Conservation (phyloP, 75 land plant species). For the Pseudotsuga menziesii region DNA sequence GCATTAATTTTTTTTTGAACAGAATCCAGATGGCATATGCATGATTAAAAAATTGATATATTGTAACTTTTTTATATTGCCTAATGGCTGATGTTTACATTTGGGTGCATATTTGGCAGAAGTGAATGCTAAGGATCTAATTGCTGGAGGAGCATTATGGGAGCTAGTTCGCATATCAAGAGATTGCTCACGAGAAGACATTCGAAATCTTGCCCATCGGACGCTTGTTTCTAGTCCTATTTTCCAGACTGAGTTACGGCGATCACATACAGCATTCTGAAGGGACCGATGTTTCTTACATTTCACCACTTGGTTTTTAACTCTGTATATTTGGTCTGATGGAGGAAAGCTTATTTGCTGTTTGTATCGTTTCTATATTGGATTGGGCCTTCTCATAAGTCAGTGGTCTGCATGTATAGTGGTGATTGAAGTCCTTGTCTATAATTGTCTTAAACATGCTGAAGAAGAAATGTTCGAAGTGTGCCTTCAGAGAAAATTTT, state of each 20-base stretch:
- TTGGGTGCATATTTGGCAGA: slow-evolving; percentile 38
- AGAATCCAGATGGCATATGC: too few species aligned
- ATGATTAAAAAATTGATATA: too few species aligned
- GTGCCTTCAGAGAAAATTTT: too few species aligned
- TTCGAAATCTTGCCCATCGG: slow-evolving; percentile 75
- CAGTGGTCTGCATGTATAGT: too few species aligned
- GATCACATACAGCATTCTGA: slow-evolving; percentile 47
- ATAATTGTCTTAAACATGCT: too few species aligned
- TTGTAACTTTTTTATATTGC: too few species aligned
- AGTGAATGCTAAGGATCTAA: slow-evolving; percentile 87
- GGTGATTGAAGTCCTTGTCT: too few species aligned
- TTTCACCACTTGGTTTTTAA: slow-evolving; percentile 1
- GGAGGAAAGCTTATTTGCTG: too few species aligned
- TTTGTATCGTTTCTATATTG: too few species aligned
- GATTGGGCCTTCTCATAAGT: too few species aligned
- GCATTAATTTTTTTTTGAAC: too few species aligned
- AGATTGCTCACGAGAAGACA: slow-evolving; percentile 92
- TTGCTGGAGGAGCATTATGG: slow-evolving; percentile 87
- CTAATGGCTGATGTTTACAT: not conserved
- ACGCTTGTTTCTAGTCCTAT: slow-evolving; percentile 71
- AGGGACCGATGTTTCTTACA: not conserved
- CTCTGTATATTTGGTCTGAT: slow-evolving; percentile 8
- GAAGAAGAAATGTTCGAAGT: too few species aligned
- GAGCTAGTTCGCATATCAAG: slow-evolving; percentile 90
- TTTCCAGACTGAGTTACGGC: slow-evolving; percentile 65